Base-by-base conservation (phyloP, 139 green algal genomes). In the Chlorella sp. region DNA sequence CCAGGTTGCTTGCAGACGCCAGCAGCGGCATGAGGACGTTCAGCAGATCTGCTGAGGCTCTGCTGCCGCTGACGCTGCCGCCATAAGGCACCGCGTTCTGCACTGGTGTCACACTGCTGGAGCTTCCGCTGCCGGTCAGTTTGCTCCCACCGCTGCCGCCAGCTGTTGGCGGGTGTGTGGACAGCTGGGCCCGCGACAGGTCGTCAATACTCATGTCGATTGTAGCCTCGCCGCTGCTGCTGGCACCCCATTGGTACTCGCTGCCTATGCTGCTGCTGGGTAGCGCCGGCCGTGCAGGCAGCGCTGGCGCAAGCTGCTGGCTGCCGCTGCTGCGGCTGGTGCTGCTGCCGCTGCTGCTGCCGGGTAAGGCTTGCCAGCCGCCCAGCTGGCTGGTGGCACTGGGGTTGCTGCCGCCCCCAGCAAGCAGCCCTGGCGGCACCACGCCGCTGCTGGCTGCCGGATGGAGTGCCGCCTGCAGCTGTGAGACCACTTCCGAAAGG, bases 401-500 rank as follows among this genome's bases (percentile, higher is more conserved):
- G 80, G 51, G 34, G 62, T 34, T 64, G 55, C 32, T 80, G 70
- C 70, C 60, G 76, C 38, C 38, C 32, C 69, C 28, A 13, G 36
- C 20, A 36, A 57, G 60, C 39, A 84, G 79, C n/a, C 26, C 17
- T 28, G 76, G 60, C 18, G 76, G 76, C 56, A 82, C 68, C 25
- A 73, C 30, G 0, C 6, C 36, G 6, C 51, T 39, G 28, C 68
- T 56, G 9, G 56, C 57, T 47, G 73, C n/a, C 13, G 83, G 76
- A 38, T 81, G 78, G 26, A 87, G 68, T 3, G 78, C 67, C 2
- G 74, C 65, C 72, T 96, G 92, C 30, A 96, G 81, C 86, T 93
- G 88, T 30, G 57, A 74, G 36, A 96, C 78, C 12, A 96, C 82
- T 32, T 93, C 87, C 26, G 85, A 67, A n/a, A 96, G 80, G 25